Percentiles rank a stretch among this genome's conserved stretches.
Conservation (phyloP, 2,329 filamentous ascomycete species). For the Colletotrichum echinochloae region DNA sequence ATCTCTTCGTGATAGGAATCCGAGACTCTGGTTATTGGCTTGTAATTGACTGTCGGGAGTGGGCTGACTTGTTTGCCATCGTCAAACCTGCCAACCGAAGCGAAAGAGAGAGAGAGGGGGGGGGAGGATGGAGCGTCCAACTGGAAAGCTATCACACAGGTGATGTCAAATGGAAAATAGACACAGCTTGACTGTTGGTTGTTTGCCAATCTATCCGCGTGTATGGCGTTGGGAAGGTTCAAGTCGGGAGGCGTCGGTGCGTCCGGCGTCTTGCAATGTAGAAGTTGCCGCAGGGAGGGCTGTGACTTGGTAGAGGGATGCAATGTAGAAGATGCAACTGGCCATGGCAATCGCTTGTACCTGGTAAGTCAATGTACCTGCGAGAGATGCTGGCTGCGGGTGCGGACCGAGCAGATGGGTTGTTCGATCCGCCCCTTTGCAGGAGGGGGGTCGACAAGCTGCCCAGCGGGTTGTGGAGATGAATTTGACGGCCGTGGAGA, state of each 20-base stretch:
- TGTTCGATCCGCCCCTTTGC: constrained; percentile 41
- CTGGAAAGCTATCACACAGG: constrained; percentile 39
- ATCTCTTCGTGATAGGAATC: constrained; percentile 38
- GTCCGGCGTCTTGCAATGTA: constrained; percentile 29
- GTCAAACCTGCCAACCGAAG: constrained; percentile 38
- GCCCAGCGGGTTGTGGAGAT: constrained; percentile 38
- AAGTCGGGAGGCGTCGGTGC: constrained; percentile 34
- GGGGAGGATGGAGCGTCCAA: constrained; percentile 28
- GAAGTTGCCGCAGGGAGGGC: constrained; percentile 37
- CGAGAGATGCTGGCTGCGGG: constrained; percentile 36
- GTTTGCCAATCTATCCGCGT: constrained; percentile 39
- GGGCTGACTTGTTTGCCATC: constrained; percentile 43
- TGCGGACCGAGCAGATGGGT: constrained; percentile 41
- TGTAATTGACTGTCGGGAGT: constrained; percentile 37
- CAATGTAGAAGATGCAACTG: constrained; percentile 30
- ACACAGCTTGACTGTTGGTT: constrained; percentile 40
- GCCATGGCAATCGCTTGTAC: constrained; percentile 37
- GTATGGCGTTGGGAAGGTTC: constrained; percentile 30
- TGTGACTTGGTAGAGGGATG: constrained; percentile 40
- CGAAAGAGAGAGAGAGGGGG: background rate
- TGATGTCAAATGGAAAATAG: constrained; percentile 39
- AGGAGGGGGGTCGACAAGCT: constrained; percentile 34
- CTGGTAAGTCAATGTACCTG: constrained; percentile 41
- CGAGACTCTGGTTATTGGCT: constrained; percentile 41
- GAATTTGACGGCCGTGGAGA: constrained; percentile 38